These are phyloP conservation scores for Fusarium sp. DNA, from an alignment of 2,329 filamentous ascomycete genomes.

Conservation along the genomic window DNA sequence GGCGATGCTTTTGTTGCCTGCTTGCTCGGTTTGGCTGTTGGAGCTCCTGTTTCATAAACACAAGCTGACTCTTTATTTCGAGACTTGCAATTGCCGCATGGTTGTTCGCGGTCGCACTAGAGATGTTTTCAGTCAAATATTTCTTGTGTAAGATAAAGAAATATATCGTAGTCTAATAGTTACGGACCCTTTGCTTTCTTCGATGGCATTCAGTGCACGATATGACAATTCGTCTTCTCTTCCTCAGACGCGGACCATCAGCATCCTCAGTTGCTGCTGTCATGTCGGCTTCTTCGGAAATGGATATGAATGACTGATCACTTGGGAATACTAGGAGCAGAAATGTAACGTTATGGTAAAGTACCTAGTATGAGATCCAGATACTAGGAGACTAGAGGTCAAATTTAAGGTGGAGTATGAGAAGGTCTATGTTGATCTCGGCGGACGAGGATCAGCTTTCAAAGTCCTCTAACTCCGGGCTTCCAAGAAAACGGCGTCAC, in stretches of 20 bases:
- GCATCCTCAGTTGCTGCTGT: neutral
- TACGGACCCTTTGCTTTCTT: slow-evolving; percentile 66
- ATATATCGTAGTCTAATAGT: no score
- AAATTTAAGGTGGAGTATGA: neutral
- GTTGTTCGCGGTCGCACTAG: slow-evolving; percentile 67
- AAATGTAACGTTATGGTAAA: neutral
- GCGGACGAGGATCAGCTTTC: neutral
- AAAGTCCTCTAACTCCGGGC: slow-evolving; percentile 9
- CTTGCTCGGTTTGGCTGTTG: slow-evolving; percentile 45
- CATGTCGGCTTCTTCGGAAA: slow-evolving; percentile 11
- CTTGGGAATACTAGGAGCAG: neutral
- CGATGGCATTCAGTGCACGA: slow-evolving; percentile 72
- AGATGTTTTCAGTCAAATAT: slow-evolving; percentile 1
- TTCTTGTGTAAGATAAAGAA: no score
- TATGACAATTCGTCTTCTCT: slow-evolving; percentile 68
- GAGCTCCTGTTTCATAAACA: slow-evolving; percentile 63
- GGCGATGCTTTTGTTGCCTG: neutral
- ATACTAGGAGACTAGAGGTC: neutral
- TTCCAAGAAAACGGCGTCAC: slow-evolving; percentile 9
- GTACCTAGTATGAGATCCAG: neutral
- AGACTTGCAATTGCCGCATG: slow-evolving; percentile 67
- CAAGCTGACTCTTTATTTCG: slow-evolving; percentile 66
- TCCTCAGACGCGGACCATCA: slow-evolving; percentile 48
- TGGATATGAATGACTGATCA: neutral
- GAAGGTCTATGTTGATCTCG: neutral